A percentile compares a stretch with the other conserved stretches of the same genome.
These are phyloP conservation scores for Cardiospermum halicacabum DNA, from an alignment of 345 rosid species.

Conservation along the genomic window DNA sequence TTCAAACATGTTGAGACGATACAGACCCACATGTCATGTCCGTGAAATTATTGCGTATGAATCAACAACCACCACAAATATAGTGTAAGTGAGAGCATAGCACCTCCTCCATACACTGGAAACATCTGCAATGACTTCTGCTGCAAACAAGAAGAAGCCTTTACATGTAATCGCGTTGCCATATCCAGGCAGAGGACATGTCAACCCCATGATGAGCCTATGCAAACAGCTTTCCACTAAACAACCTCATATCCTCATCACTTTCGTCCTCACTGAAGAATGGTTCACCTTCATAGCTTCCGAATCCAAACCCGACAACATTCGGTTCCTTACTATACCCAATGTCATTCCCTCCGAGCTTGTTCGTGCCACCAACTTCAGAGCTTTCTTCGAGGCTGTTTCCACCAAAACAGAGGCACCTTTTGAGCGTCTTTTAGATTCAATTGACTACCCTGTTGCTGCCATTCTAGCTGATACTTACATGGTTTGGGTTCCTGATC, in stretches of 20 bases:
- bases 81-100: too few species aligned
- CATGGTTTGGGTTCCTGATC: conserved; percentile 24
- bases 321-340: conserved; percentile 37
- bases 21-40: too few species aligned
- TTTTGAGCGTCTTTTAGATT: conserved; percentile 36
- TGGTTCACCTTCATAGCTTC: conserved; percentile 51
- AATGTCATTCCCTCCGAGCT: conserved; percentile 52
- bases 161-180: conserved; percentile 62
- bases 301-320: conserved; percentile 25
- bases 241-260: conserved; percentile 32
- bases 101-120: too few species aligned
- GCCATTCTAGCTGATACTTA: conserved; percentile 26
- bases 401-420: conserved; percentile 42
- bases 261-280: conserved; percentile 69
- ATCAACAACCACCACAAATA: too few species aligned
- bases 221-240: conserved; percentile 40
- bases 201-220: conserved; percentile 72
- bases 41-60: too few species aligned
- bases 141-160: background rate
- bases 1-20: too few species aligned
- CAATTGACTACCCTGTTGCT: conserved; percentile 16
- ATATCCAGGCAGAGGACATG: conserved; percentile 68
- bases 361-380: conserved; percentile 25
- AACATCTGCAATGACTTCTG: background rate
- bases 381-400: conserved; percentile 38